Percentiles rank a stretch among this genome's conserved stretches.
phyloP scores from a whole-genome alignment of 805 yeast species.

The Kazachstania taianensis region DNA sequence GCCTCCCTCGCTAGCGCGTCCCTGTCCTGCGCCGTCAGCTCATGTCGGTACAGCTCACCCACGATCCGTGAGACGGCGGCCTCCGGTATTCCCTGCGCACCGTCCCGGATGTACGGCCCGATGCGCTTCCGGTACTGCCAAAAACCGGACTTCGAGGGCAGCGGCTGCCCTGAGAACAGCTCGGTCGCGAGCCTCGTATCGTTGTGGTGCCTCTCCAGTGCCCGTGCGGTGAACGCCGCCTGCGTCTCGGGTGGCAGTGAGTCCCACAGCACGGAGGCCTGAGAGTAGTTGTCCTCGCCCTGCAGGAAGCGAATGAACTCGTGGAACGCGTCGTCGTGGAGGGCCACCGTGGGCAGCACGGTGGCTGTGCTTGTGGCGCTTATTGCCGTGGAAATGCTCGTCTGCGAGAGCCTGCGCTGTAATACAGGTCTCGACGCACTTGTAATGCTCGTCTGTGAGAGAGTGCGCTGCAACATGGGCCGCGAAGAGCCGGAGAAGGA shows the following conservation, averaged over 20 bases:
- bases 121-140: conserved; percentile 6
- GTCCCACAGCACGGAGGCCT: conserved; percentile 8
- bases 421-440: too few relatives aligned
- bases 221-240: conserved; percentile 8
- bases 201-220: conserved; percentile 1
- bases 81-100: conserved; percentile 3
- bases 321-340: conserved; percentile 7
- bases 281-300: conserved; percentile 4
- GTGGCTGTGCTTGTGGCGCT: too few relatives aligned
- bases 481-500: background rate
- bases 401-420: too few relatives aligned
- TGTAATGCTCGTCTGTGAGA: too few relatives aligned
- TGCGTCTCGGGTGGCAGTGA: conserved; percentile 7
- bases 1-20: conserved; percentile 6
- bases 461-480: too few relatives aligned
- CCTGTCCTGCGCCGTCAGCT: conserved; percentile 3
- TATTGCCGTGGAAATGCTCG: too few relatives aligned
- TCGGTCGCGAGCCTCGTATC: background rate
- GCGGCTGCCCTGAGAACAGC: conserved; percentile 2
- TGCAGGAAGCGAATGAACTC: conserved; percentile 6
- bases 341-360: too few relatives aligned
- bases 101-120: conserved; percentile 4
- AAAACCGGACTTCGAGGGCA: conserved; percentile 5
- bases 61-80: conserved; percentile 6
- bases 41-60: conserved; percentile 6